phyloP scores from a whole-genome alignment of 441 rosid species.

The California macrophylla region DNA sequence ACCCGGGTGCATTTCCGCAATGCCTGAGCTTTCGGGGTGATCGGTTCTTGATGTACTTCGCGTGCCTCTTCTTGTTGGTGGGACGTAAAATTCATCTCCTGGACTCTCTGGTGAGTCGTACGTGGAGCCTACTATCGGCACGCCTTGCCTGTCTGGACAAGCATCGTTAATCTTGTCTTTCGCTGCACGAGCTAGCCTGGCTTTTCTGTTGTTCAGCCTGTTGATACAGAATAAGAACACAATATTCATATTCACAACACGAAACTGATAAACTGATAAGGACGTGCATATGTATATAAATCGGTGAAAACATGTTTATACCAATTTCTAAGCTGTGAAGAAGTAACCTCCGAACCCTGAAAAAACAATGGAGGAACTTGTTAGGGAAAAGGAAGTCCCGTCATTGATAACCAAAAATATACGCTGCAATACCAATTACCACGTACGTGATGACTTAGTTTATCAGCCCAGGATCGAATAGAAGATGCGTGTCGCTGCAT shows the following conservation, averaged over 20 bases:
- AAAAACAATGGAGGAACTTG: slow-evolving; percentile 18
- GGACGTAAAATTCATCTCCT: slow-evolving; percentile 36
- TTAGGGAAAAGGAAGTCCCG: slow-evolving; percentile 15
- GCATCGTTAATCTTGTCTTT: slow-evolving; percentile 59
- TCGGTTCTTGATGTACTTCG: slow-evolving; percentile 29
- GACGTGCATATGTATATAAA: no score
- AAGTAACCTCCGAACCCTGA: slow-evolving; percentile 92
- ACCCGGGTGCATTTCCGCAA: slow-evolving; percentile 34
- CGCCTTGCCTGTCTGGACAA: slow-evolving; percentile 33
- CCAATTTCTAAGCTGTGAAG: slow-evolving; percentile 93
- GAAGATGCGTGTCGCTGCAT: slow-evolving; percentile 74
- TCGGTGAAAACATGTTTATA: slow-evolving; percentile 14
- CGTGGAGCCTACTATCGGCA: slow-evolving; percentile 23
- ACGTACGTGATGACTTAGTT: slow-evolving; percentile 61
- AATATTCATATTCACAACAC: background rate
- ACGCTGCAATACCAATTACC: slow-evolving; percentile 5
- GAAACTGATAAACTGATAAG: no score
- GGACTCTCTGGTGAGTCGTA: slow-evolving; percentile 49
- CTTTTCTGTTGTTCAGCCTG: slow-evolving; percentile 97
- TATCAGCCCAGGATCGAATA: slow-evolving; percentile 72
- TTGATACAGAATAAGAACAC: slow-evolving; percentile 10
- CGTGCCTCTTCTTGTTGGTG: slow-evolving; percentile 28
- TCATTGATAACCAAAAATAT: background rate
- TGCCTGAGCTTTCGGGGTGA: slow-evolving; percentile 22
- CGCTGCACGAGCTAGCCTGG: slow-evolving; percentile 78